Base-by-base conservation (phyloP, 306 rosid genomes). In the Vigna trinervia region DNA sequence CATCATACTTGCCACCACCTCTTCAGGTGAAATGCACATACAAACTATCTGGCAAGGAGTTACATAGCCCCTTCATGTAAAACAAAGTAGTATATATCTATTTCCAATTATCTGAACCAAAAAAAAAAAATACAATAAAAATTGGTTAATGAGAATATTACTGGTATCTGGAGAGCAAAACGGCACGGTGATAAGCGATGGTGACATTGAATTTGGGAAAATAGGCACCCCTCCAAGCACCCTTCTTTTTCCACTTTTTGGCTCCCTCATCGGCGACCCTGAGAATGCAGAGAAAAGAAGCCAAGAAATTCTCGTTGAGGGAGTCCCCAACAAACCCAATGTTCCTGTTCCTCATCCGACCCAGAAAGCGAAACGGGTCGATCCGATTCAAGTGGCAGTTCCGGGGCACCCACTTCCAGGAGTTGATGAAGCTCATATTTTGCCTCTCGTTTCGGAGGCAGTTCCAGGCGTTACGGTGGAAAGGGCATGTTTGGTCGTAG, bases 381-480 rank as follows among this genome's bases (percentile, higher is more conserved):
- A 94, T 75, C 81, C 90, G 87, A 4, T 63, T 86, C 74, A 94
- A 72, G 69, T 74, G 86, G 69, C 96, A 94, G 51, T 76, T 74
- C 4, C 39, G 69, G 0, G 98, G 98, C 12, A 81, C 81, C 97
- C 96, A 94, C 79, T 79, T 90, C 96, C 97, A 89, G 0, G 95
- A 87, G 80, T 92, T 92, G 86, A 94, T 94, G 23, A 69, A 19
- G 73, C 50, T 90, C 81, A 92, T 82, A 74, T 89, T 88, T 8
- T 82, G 86, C 66, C 98, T 84, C 83, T 89, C 80, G 87, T 89
- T 94, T 81, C 92, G 86, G 71, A 92, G 68, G 82, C 98, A 94
- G 60, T 94, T 92, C 97, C 97, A 94, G 8, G 98, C 87, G 82
- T 89, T 94, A 30, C 98, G 83, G 78, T 94, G 98, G 79, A 94